Conservation (phyloP, 768 basidiomycete species). For the Suillus subalutaceus region DNA sequence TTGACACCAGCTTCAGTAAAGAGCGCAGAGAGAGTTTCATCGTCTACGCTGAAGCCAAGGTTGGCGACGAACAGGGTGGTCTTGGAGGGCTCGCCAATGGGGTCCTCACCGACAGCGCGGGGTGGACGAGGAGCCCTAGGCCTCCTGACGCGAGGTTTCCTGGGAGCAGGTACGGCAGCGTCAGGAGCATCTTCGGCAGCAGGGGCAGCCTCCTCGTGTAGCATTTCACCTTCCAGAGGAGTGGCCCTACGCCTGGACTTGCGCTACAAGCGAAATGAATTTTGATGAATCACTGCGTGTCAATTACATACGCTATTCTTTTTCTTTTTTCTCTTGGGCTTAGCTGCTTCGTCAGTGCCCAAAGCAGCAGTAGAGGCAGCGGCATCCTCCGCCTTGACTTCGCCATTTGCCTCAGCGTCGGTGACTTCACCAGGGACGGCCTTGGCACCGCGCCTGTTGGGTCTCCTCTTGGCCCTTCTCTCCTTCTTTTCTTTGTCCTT, state of each 20-base stretch:
- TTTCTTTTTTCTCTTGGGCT: constrained; percentile 83
- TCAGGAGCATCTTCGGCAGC: constrained; percentile 41
- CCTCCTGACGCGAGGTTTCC: constrained; percentile 61
- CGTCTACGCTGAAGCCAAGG: constrained; percentile 92
- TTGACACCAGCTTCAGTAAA: constrained; percentile 87
- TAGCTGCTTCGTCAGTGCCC: constrained; percentile 57
- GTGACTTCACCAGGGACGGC: constrained; percentile 88
- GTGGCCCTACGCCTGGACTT: constrained; percentile 49
- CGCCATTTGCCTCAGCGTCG: constrained; percentile 87
- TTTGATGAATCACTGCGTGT: constrained; percentile 11
- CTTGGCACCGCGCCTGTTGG: constrained; percentile 84
- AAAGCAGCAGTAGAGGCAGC: constrained; percentile 41
- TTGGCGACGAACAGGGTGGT: constrained; percentile 95
- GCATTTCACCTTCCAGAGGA: constrained; percentile 35
- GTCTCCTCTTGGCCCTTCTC: constrained; percentile 76
- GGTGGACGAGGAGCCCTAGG: constrained; percentile 56
- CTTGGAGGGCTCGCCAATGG: constrained; percentile 86
- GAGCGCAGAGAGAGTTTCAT: constrained; percentile 74
- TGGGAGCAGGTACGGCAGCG: constrained; percentile 37
- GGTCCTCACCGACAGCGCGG: constrained; percentile 81
- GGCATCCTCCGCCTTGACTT: constrained; percentile 60
- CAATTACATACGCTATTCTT: constrained; percentile 51
- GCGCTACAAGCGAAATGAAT: constrained; percentile 45
- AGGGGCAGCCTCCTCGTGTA: constrained; percentile 27
- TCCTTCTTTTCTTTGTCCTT: constrained; percentile 82